Base-by-base conservation (phyloP, 2,329 filamentous ascomycete species). In the Akanthomyces lecanii region DNA sequence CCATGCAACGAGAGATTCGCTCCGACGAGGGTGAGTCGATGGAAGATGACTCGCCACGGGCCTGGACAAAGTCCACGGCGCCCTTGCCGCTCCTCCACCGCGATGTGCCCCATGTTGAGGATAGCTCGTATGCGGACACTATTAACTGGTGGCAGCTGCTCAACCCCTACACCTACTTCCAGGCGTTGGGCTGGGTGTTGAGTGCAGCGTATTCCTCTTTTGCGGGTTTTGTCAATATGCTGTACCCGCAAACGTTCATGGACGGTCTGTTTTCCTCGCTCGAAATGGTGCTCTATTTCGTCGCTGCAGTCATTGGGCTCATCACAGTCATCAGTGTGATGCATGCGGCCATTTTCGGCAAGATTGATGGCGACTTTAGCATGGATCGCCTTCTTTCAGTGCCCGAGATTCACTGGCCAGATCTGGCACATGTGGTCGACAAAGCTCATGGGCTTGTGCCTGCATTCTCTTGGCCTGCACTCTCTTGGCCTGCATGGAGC, bases 91-190 rank as follows among this genome's bases (percentile, higher is more conserved):
- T 47, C 6, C 25, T 63, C 30, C 64, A 61, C 50, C 64, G 65
- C 0, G 64, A 66, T 38, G 53, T 30, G 25, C 60, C 53, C 21
- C 25, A 64, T 1, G 56, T 63, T 0, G 63, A 67, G 3, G 61
- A 65, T 16, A 66, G 58, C 16, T n/a, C 16, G 50, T 21, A 28
- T 28, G 25, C 16, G 18, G 64, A 52, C 4, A 64, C 63, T 14
- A 56, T 62, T 23, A 63, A 70, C 40, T 71, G 70, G 67, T 67
- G 68, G 65, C 67, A 67, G 21, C 64, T 75, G 3, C 54, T 74
- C 4, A 69, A 74, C 33, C 75, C 74, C 0, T 66, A 69, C 62
- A 74, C 72, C 5, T 76, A 76, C 36, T 6, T 75, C 1, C 61
- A 69, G 21, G 65, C 67, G 4, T 14, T 72, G 18, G 64, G 63